Evolutionary conservation across 1,284 basidiomycete genomes (phyloP), one percentile per base, ranked within the genome.

Genomic region (Heterobasidion annosum): DNA sequence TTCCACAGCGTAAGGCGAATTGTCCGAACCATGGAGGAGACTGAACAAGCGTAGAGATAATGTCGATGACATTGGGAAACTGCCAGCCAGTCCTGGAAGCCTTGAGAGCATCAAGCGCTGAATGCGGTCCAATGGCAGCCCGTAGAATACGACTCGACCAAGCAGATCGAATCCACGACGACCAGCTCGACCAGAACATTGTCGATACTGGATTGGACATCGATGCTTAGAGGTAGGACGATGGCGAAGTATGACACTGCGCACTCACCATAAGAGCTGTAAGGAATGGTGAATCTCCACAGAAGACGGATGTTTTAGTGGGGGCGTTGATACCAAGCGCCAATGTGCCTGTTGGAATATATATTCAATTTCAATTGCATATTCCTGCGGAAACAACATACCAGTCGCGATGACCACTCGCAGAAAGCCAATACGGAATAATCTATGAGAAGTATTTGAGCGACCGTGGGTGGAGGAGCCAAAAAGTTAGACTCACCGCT

Each of bases 281-380:
- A 45, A 88, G 62, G 62, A 62, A 82, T 5, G 83, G 78, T 0
- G 83, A 86, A 65, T 88, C 85, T 0, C 81, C 84, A 54, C 76
- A 79, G 62, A 88, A 88, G 8, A 87, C 74, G 1, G 78, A 73
- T 0, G 85, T 83, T 59, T 77, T 84, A 0, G 82, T 75, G 0
- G 85, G 85, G 0, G 83, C 84, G 61, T 88, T 88, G 64, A 88
- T 88, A 56, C 86, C 85, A 9, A 88, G 68, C 1, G 86, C 85
- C 52, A 88, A 69, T 3, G 85, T 85, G 10, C 79, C 83, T 82
- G 46, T 32, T 18, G 42, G 6, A 7, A 34, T 45, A 18, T 34
- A 52, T 48, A 37, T 32, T 33, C 0, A 34, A 2, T 16, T 6
- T 35, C 18, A 53, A 5, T 19, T 33, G 34, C 12, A 37, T 12